Base-by-base conservation (phyloP, 108 stramenopile species). In the Fragilaria crotonensis region DNA sequence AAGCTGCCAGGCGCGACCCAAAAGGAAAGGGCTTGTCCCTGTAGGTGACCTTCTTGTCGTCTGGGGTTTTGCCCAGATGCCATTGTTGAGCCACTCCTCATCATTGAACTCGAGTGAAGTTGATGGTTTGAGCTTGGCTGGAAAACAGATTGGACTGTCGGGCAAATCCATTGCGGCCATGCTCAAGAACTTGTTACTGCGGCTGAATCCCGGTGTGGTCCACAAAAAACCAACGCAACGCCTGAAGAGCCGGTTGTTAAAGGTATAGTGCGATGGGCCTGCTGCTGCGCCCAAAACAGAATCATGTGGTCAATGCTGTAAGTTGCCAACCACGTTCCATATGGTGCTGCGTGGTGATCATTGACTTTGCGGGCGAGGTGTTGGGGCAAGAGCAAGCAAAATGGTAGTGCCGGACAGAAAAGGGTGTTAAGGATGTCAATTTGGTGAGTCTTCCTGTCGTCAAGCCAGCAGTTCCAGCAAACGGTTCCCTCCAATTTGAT, bases 341-440 rank as follows among this genome's bases (percentile, higher is more conserved):
- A 3, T 3, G 14, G 2, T 1, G 2, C 22, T 5, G 45, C 21
- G 21, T 30, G 14, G 4, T 32, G 18, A 3, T 59, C 44, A 5
- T 45, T 4, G n/a, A n/a, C 17, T 33, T 27, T 20, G 18, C 27
- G 18, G n/a, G n/a, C 33, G 4, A 21, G 27, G 60, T 72, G 59
- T 48, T 66, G 59, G 3, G 52, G 64, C 17, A 22, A 32, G 14
- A 72, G 28, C 22, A 72, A 59, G 19, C 53, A 1, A 30, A 0
- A 14, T n/a, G 18, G 31, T 11, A 52, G 0, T 1, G 32, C n/a
- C n/a, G 64, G 64, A 5, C 71, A 32, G 36, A 66, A 75, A 47
- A 58, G 58, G 0, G 70, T 62, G 51, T 75, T 68, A 22, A 65
- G 62, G 11, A 78, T 62, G 3, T 30, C 7, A 4, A 75, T 46